Evolutionary conservation across 192 early-diverging fungal genomes (phyloP).

Genomic region (Coemansia sp.): DNA sequence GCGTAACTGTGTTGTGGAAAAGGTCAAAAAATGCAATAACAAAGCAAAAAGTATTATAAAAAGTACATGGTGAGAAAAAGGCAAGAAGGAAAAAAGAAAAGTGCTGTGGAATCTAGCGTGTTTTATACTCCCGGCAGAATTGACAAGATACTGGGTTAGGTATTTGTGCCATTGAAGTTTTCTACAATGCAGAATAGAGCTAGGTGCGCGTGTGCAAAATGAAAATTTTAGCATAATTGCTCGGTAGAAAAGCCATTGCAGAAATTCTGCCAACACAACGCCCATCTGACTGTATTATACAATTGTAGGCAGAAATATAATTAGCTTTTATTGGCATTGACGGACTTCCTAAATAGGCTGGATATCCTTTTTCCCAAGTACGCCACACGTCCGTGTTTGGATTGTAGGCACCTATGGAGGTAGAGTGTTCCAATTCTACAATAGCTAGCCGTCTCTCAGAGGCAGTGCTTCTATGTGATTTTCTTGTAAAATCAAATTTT

Average conservation of each 20-base stretch:
- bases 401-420: not conserved
- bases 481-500: too few species aligned
- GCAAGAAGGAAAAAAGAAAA: conserved; percentile 1
- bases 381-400: not conserved
- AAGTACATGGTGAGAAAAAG: not conserved
- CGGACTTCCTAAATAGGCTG: not conserved
- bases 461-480: too few species aligned
- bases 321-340: not conserved
- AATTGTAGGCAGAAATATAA: conserved; percentile 5
- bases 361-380: not conserved
- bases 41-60: conserved; percentile 1
- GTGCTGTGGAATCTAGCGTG: not conserved
- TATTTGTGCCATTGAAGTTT: too few species aligned
- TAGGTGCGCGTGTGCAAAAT: conserved; percentile 3
- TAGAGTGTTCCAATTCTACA: conserved; percentile 1
- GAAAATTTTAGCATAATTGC: not conserved
- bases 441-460: not conserved
- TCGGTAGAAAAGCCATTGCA: conserved; percentile 5
- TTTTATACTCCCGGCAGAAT: conserved; percentile 16
- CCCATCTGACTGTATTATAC: not conserved
- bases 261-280: not conserved
- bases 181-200: too few species aligned
- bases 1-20: not conserved
- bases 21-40: not conserved
- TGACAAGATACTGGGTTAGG: too few species aligned